Evolutionary conservation across 371 early-diverging fungal genomes (phyloP).

Genomic region (Mortierella sp.): DNA sequence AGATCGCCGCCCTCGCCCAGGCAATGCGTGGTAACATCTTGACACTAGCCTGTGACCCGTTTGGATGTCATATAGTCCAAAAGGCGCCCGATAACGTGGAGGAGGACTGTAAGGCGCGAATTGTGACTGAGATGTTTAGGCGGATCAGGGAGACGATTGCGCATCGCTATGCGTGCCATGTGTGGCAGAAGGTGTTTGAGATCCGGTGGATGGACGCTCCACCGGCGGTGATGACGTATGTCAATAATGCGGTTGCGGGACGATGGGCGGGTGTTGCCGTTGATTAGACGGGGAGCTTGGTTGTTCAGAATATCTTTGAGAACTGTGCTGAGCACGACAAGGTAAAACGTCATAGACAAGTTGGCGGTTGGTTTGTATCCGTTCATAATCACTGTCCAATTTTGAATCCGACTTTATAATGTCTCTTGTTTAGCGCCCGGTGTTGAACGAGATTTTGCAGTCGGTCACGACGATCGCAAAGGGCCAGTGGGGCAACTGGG

Average conservation of each 20-base stretch:
- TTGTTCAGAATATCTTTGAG: conserved; percentile 87
- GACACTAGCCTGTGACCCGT: conserved; percentile 77
- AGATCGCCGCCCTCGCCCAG: conserved; percentile 66
- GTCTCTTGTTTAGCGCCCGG: conserved; percentile 57
- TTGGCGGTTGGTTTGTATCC: too few relatives aligned
- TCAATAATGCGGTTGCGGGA: conserved; percentile 70
- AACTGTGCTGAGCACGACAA: conserved; percentile 74
- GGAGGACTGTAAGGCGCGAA: conserved; percentile 67
- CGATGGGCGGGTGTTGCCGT: conserved; percentile 80
- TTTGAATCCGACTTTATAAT: neutral
- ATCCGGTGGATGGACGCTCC: conserved; percentile 70
- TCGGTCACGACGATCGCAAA: conserved; percentile 72
- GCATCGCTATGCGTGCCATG: conserved; percentile 85
- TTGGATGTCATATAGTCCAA: conserved; percentile 87
- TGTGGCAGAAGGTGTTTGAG: conserved; percentile 85
- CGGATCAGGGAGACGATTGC: conserved; percentile 78
- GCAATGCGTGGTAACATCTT: conserved; percentile 76
- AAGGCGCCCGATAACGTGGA: conserved; percentile 78
- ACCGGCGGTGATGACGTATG: conserved; percentile 70
- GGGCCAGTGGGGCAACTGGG: conserved; percentile 89
- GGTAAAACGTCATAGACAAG: too few relatives aligned
- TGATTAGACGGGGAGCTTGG: conserved; percentile 83
- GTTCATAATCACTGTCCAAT: too few relatives aligned
- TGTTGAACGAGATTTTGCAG: conserved; percentile 71
- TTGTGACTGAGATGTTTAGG: conserved; percentile 75